phyloP scores from a whole-genome alignment of 495 filamentous ascomycete species.

The Penicillium daleae region DNA sequence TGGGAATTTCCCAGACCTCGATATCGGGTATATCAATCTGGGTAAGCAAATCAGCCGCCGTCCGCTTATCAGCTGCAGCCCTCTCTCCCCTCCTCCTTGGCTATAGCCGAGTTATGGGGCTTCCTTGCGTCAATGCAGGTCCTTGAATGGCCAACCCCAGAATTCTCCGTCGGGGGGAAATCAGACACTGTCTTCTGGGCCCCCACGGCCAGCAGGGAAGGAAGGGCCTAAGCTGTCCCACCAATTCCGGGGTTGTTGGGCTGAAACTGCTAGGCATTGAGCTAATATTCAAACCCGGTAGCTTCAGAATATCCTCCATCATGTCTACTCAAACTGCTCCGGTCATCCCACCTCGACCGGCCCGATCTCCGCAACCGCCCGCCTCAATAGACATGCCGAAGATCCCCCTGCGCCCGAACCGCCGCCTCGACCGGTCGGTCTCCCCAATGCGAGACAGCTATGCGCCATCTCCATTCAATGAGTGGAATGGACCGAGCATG shows the following conservation, averaged over 20 bases:
- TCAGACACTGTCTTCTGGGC: background rate
- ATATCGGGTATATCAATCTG: slow-evolving; percentile 17
- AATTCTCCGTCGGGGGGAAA: background rate
- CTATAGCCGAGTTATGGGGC: background rate
- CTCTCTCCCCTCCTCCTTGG: slow-evolving; percentile 16
- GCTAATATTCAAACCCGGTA: slow-evolving; percentile 21
- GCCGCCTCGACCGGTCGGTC: slow-evolving; percentile 71
- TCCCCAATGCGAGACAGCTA: slow-evolving; percentile 79
- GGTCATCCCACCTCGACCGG: slow-evolving; percentile 53
- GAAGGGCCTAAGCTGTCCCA: slow-evolving; percentile 16
- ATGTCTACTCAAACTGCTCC: slow-evolving; percentile 54
- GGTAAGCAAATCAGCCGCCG: slow-evolving; percentile 30
- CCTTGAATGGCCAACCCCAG: slow-evolving; percentile 11
- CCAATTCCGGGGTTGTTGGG: slow-evolving; percentile 18
- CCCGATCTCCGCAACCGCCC: slow-evolving; percentile 50
- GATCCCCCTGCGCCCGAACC: slow-evolving; percentile 73
- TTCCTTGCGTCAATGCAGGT: slow-evolving; percentile 24
- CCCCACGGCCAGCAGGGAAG: background rate
- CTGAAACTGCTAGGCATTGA: slow-evolving; percentile 10
- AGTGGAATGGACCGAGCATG: slow-evolving; percentile 53
- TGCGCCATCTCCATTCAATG: slow-evolving; percentile 85
- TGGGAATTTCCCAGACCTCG: slow-evolving; percentile 11
- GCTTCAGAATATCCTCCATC: slow-evolving; percentile 28
- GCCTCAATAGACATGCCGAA: slow-evolving; percentile 45
- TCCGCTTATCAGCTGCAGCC: slow-evolving; percentile 27